Percentiles rank a stretch among this genome's conserved stretches.
Conservation (phyloP, 768 basidiomycete genomes). For the Mycena galopus region DNA sequence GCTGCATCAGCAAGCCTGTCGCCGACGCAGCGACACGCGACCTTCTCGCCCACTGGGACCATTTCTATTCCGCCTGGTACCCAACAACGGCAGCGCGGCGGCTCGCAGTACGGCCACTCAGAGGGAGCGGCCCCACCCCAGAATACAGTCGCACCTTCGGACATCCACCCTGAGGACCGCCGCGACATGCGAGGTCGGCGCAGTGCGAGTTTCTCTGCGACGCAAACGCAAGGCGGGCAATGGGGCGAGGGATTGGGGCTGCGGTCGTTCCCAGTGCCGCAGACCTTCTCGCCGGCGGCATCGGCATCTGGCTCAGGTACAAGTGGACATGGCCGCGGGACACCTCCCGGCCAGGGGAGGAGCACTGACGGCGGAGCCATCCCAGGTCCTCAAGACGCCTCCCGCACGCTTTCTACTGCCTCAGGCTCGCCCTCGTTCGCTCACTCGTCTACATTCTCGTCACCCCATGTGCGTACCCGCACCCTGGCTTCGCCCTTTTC, state of each 20-base stretch:
- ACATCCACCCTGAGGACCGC: too few relatives aligned
- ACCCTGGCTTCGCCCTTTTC: background rate
- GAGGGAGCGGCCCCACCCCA: background rate
- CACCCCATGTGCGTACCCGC: too few relatives aligned
- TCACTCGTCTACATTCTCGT: too few relatives aligned
- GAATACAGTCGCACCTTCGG: background rate
- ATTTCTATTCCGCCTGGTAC: too few relatives aligned
- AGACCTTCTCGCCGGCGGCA: background rate
- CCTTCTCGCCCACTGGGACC: too few relatives aligned
- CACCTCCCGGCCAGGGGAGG: too few relatives aligned
- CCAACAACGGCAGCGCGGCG: background rate
- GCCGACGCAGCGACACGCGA: background rate
- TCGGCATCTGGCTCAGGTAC: background rate
- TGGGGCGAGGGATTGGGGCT: constrained; percentile 3
- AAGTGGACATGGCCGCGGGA: too few relatives aligned
- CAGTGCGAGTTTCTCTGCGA: background rate
- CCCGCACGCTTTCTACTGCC: background rate
- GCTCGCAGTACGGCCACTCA: background rate
- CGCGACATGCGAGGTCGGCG: background rate
- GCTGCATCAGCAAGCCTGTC: background rate
- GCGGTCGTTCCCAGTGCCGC: background rate
- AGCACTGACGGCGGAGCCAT: background rate
- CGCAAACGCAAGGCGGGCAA: background rate
- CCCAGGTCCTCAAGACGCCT: background rate
- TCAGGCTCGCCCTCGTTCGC: background rate